phyloP scores from a whole-genome alignment of 495 filamentous ascomycete genomes.

The Coniosporium apollinis region DNA sequence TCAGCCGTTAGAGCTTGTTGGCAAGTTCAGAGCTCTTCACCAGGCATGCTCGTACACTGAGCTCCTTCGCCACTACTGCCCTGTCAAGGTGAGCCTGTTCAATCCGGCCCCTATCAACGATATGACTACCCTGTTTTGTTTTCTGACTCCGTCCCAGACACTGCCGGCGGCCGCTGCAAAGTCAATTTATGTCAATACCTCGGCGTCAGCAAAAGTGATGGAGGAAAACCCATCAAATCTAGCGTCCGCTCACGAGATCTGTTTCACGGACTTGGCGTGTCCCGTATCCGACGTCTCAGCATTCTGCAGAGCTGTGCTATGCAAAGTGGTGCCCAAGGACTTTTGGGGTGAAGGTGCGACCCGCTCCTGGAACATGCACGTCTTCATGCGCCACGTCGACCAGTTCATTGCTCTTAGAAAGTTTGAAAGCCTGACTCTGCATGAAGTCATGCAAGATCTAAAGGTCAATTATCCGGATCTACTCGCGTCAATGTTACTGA shows the following conservation, averaged over 20 bases:
- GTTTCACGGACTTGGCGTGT: conserved; percentile 55
- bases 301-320: conserved; percentile 66
- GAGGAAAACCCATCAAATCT: no score
- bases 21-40: conserved; percentile 52
- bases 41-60: conserved; percentile 57
- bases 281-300: conserved; percentile 58
- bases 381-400: conserved; percentile 51
- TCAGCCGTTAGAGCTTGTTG: conserved; percentile 36
- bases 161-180: no score
- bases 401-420: conserved; percentile 59
- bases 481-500: conserved; percentile 4
- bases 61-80: conserved; percentile 69
- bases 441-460: conserved; percentile 57
- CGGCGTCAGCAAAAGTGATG: no score
- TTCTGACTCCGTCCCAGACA: no score
- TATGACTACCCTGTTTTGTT: conserved; percentile 5
- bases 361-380: conserved; percentile 38
- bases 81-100: conserved; percentile 31
- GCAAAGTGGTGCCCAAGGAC: conserved; percentile 52
- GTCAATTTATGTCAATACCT: no score
- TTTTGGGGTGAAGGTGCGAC: conserved; percentile 51
- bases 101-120: background rate
- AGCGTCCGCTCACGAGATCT: conserved; percentile 4
- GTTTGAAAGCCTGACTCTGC: conserved; percentile 66
- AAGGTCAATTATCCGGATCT: conserved; percentile 36